phyloP scores from a whole-genome alignment of 2,329 filamentous ascomycete genomes.

The Hypomyces perniciosus region DNA sequence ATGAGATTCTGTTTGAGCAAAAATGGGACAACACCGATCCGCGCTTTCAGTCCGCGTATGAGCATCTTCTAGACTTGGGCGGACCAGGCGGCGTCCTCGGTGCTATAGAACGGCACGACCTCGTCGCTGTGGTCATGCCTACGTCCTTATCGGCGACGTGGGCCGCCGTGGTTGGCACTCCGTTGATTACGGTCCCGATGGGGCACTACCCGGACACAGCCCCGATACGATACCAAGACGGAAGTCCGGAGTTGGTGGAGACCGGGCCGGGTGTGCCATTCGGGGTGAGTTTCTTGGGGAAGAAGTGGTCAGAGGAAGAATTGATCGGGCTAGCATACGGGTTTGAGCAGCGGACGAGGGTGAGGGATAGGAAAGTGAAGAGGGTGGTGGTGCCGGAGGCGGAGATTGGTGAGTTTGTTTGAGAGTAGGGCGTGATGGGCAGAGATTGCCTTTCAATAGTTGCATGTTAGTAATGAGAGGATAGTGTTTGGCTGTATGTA shows the following conservation, averaged over 20 bases:
- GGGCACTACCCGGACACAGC: conserved; percentile 9
- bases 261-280: conserved; percentile 30
- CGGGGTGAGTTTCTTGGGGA: conserved; percentile 55
- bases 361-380: conserved; percentile 6
- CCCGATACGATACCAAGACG: neutral
- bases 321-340: conserved; percentile 60
- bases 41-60: conserved; percentile 42
- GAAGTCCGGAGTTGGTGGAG: conserved; percentile 4
- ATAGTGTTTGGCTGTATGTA: neutral
- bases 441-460: neutral
- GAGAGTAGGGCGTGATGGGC: neutral
- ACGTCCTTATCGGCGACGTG: conserved; percentile 28
- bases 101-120: conserved; percentile 45
- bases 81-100: conserved; percentile 56
- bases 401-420: neutral
- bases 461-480: neutral
- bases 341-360: conserved; percentile 51
- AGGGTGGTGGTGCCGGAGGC: conserved; percentile 6
- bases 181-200: conserved; percentile 54
- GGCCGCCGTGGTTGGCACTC: conserved; percentile 26
- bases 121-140: conserved; percentile 57
- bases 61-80: conserved; percentile 48
- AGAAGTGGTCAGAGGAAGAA: conserved; percentile 48
- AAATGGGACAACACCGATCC: conserved; percentile 52
- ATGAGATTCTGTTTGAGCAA: conserved; percentile 36